Evolutionary conservation across 139 green algal genomes (phyloP).

Genomic region (Auxenochlorella pyrenoidosa): DNA sequence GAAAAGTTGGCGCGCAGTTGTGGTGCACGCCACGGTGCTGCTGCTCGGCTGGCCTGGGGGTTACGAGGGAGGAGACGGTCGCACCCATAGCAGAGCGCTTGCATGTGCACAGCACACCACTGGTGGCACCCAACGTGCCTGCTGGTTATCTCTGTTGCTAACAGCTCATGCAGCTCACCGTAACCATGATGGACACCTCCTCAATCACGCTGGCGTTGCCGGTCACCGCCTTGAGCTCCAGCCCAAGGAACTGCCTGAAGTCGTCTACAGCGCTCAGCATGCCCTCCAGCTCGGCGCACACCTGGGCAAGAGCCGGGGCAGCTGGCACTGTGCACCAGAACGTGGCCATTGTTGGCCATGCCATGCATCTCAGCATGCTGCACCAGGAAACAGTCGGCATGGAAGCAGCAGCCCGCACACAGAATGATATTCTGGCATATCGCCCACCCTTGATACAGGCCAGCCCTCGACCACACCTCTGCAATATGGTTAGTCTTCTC

Average conservation of each 20-base stretch:
- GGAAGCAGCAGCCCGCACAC: no score
- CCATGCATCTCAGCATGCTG: no score
- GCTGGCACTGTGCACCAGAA: no score
- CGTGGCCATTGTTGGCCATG: not conserved
- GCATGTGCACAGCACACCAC: no score
- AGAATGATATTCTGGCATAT: no score
- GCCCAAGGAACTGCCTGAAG: slow-evolving; percentile 92
- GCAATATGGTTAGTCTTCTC: slow-evolving; percentile 88
- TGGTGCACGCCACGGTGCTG: not conserved
- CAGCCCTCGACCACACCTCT: no score
- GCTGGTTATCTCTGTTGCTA: no score
- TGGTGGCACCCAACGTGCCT: no score
- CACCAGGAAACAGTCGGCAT: not conserved
- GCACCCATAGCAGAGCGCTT: not conserved
- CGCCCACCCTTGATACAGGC: not conserved
- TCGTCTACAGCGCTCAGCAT: slow-evolving; percentile 90
- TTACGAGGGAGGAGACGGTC: no score
- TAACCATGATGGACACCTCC: slow-evolving; percentile 84
- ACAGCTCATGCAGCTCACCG: no score
- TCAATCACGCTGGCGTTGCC: slow-evolving; percentile 60
- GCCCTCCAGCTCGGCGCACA: slow-evolving; percentile 81
- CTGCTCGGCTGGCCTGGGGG: not conserved
- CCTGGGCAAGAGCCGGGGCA: slow-evolving; percentile 2
- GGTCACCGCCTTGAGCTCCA: slow-evolving; percentile 93
- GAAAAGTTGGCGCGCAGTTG: not conserved